Percentiles rank a stretch among this genome's conserved stretches.
These are phyloP conservation scores for Colletotrichum sp. DNA, from an alignment of 2,329 filamentous ascomycete genomes.

Conservation along the genomic window DNA sequence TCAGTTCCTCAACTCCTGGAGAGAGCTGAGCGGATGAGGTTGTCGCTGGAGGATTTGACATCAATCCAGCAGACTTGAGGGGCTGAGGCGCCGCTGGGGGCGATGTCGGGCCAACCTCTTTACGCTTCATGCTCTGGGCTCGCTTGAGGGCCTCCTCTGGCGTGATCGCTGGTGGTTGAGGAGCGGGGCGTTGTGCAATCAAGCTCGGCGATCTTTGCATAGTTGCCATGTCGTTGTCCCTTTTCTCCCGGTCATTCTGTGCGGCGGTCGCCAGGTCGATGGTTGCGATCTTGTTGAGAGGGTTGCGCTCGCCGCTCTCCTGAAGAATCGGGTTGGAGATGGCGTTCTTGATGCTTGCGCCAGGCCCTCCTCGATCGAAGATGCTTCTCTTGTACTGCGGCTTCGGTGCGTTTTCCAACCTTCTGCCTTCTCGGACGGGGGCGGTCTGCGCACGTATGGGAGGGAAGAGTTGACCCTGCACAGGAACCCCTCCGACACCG, in stretches of 20 bases:
- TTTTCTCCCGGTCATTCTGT: conserved; percentile 48
- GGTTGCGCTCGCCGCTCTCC: conserved; percentile 37
- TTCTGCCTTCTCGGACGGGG: conserved; percentile 23
- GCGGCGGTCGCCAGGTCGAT: conserved; percentile 56
- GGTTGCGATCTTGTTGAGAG: conserved; percentile 51
- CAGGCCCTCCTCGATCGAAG: conserved; percentile 28
- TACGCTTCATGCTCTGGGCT: conserved; percentile 41
- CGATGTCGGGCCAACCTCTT: conserved; percentile 33
- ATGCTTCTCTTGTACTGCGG: conserved; percentile 31
- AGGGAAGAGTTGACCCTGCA: conserved; percentile 47
- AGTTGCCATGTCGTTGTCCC: conserved; percentile 33
- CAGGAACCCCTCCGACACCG: conserved; percentile 43
- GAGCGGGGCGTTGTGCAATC: conserved; percentile 39
- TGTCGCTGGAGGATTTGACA: conserved; percentile 37
- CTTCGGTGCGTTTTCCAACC: conserved; percentile 13
- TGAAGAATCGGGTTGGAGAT: conserved; percentile 58
- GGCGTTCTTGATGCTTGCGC: conserved; percentile 37
- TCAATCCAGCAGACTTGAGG: conserved; percentile 27
- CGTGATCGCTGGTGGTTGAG: conserved; percentile 37
- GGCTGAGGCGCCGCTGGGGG: conserved; percentile 20
- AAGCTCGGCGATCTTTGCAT: conserved; percentile 34
- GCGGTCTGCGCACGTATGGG: conserved; percentile 38
- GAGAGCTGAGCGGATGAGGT: conserved; percentile 57
- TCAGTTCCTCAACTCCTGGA: conserved; percentile 53
- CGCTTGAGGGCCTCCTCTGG: conserved; percentile 37